phyloP scores from a whole-genome alignment of 1,284 basidiomycete genomes.

The Schizophyllum amplum region DNA sequence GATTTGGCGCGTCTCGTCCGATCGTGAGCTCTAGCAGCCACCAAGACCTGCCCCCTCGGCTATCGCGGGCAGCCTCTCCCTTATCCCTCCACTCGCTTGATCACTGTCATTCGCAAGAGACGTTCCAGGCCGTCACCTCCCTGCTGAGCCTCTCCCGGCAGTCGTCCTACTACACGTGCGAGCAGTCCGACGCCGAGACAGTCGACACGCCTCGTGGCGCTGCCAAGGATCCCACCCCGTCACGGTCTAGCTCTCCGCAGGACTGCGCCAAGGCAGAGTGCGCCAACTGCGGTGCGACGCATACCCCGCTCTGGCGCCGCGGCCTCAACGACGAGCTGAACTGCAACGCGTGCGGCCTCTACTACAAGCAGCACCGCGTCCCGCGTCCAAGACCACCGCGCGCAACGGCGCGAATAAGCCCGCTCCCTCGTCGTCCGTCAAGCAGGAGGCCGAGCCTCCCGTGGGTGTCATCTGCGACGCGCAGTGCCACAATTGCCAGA shows the following conservation, averaged over 20 bases:
- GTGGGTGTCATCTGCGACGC: background rate
- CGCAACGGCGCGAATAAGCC: background rate
- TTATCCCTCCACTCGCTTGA: background rate
- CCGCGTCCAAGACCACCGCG: conserved; percentile 1
- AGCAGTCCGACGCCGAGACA: background rate
- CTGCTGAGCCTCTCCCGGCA: background rate
- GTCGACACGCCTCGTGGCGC: background rate
- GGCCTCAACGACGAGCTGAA: conserved; percentile 74
- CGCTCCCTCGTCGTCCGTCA: background rate
- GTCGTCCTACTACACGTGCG: background rate
- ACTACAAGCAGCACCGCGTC: conserved; percentile 6
- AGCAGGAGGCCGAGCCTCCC: background rate
- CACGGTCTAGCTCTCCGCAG: background rate
- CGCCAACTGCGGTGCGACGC: conserved; percentile 74
- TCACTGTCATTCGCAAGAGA: background rate
- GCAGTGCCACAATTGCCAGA: conserved; percentile 8
- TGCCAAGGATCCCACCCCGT: background rate
- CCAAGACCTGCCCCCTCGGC: background rate
- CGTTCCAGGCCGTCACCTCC: background rate
- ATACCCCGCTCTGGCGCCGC: conserved; percentile 73
- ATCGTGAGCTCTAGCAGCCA: background rate
- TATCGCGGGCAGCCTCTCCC: background rate
- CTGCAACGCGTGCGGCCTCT: conserved; percentile 18
- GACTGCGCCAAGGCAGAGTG: conserved; percentile 56
- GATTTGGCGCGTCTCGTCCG: background rate